Percentiles rank a stretch among this genome's conserved stretches.
phyloP scores from a whole-genome alignment of 1,284 basidiomycete species.

The Leccinum subspadiceum region DNA sequence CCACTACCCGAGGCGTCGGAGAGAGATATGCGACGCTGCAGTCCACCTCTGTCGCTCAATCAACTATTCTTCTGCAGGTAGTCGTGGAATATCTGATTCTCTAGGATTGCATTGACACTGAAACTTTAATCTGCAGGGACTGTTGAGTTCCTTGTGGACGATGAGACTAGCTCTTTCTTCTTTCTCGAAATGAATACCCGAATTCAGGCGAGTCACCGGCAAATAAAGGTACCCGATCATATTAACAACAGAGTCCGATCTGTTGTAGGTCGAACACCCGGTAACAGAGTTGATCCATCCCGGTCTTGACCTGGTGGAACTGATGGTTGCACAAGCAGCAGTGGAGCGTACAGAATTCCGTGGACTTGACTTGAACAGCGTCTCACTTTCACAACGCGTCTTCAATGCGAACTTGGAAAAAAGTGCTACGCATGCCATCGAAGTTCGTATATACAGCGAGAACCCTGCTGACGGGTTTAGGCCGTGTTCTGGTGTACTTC shows the following conservation, averaged over 20 bases:
- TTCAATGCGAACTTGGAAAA: slow-evolving; percentile 21
- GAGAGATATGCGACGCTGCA: slow-evolving; percentile 53
- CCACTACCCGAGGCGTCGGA: slow-evolving; percentile 40
- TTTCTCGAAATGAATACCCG: slow-evolving; percentile 79
- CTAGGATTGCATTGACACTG: not conserved
- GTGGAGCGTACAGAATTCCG: slow-evolving; percentile 29
- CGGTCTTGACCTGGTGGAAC: slow-evolving; percentile 60
- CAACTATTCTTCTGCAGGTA: slow-evolving; percentile 60
- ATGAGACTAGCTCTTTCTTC: slow-evolving; percentile 53
- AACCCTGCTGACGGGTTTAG: slow-evolving; percentile 58
- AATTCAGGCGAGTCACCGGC: slow-evolving; percentile 46
- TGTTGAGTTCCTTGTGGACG: slow-evolving; percentile 67
- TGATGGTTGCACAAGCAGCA: slow-evolving; percentile 62
- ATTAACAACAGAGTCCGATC: not conserved
- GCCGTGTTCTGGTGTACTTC: slow-evolving; percentile 63
- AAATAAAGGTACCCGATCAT: not conserved
- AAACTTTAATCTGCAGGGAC: slow-evolving; percentile 44
- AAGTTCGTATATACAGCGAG: slow-evolving; percentile 67
- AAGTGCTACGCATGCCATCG: slow-evolving; percentile 47
- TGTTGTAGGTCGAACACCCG: slow-evolving; percentile 61
- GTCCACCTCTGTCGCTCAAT: slow-evolving; percentile 49
- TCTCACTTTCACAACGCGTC: slow-evolving; percentile 23
- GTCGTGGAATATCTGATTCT: not conserved
- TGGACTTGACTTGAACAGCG: slow-evolving; percentile 16
- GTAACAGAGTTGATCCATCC: slow-evolving; percentile 61